Percentiles rank a stretch among this genome's conserved stretches.
These are phyloP conservation scores for Pachysolen tannophilus DNA, from an alignment of 805 yeast species.

Conservation along the genomic window DNA sequence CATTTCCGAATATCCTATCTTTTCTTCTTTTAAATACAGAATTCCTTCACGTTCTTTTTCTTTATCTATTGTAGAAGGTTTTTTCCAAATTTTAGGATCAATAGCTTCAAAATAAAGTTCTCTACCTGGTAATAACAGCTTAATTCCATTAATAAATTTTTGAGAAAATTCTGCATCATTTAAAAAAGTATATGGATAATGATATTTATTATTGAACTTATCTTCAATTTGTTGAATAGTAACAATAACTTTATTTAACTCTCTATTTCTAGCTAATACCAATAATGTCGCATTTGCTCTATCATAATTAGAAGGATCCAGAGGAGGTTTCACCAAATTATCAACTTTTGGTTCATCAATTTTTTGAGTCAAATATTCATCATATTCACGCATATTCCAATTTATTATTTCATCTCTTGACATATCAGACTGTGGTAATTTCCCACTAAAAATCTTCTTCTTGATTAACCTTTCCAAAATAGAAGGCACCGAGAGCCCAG, in stretches of 20 bases:
- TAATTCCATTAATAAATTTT: constrained; percentile 52
- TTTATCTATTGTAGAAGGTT: constrained; percentile 34
- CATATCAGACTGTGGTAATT: background rate
- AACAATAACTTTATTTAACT: constrained; percentile 31
- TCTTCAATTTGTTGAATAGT: constrained; percentile 49
- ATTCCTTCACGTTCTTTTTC: constrained; percentile 27
- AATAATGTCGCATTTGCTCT: constrained; percentile 61
- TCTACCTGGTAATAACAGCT: constrained; percentile 27
- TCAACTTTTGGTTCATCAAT: constrained; percentile 42
- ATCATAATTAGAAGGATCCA: constrained; percentile 15
- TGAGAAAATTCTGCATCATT: constrained; percentile 77
- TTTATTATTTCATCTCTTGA: constrained; percentile 1
- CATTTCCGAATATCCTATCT: constrained; percentile 52
- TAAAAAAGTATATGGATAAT: constrained; percentile 91
- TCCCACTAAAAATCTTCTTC: constrained; percentile 35
- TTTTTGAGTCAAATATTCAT: too few species aligned
- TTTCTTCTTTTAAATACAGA: constrained; percentile 25
- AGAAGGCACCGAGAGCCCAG: too few species aligned
- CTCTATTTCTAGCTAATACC: constrained; percentile 55
- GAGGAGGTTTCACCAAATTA: constrained; percentile 24
- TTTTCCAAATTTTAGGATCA: constrained; percentile 38
- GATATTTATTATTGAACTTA: constrained; percentile 62
- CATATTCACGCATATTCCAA: constrained; percentile 5
- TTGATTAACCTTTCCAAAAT: too few species aligned
- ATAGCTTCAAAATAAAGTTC: constrained; percentile 27